phyloP scores from a whole-genome alignment of 805 yeast species.

The Starmerella potacharoeniae region DNA sequence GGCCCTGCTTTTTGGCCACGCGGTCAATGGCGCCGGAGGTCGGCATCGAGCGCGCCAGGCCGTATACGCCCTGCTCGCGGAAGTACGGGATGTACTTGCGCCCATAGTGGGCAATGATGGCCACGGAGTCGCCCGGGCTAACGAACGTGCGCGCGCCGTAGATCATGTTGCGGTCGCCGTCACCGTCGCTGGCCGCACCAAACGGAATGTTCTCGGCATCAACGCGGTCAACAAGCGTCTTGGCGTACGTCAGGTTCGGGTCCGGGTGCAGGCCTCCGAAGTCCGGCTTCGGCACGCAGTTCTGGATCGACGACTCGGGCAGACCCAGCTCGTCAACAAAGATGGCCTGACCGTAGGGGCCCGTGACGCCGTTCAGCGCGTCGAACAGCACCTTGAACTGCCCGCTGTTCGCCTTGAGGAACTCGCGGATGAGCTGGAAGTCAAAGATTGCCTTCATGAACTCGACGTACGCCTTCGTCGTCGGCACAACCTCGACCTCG shows the following conservation, averaged over 20 bases:
- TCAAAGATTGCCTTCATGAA: conserved; percentile 81
- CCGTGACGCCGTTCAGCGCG: conserved; percentile 90
- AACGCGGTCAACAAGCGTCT: conserved; percentile 74
- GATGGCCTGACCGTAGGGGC: conserved; percentile 82
- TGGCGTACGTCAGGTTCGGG: conserved; percentile 92
- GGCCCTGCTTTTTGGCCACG: conserved; percentile 68
- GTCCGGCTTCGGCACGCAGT: conserved; percentile 69
- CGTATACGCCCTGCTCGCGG: conserved; percentile 70
- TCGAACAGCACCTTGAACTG: conserved; percentile 74
- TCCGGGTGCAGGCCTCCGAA: conserved; percentile 98
- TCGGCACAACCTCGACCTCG: conserved; percentile 69
- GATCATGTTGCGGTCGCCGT: conserved; percentile 97
- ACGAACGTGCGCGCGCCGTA: conserved; percentile 92
- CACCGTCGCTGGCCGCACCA: conserved; percentile 99
- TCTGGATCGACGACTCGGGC: conserved; percentile 60
- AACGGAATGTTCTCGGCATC: conserved; percentile 71
- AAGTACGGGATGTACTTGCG: conserved; percentile 81
- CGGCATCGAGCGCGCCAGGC: conserved; percentile 96
- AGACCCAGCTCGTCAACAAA: conserved; percentile 78
- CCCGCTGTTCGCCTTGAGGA: conserved; percentile 40
- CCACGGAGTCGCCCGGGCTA: conserved; percentile 97
- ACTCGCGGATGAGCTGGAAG: conserved; percentile 63
- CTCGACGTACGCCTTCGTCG: conserved; percentile 64
- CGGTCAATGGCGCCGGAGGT: conserved; percentile 88
- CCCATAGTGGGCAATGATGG: conserved; percentile 92